phyloP scores from a whole-genome alignment of 371 early-diverging fungal species.

The Nematocida ausubeli region DNA sequence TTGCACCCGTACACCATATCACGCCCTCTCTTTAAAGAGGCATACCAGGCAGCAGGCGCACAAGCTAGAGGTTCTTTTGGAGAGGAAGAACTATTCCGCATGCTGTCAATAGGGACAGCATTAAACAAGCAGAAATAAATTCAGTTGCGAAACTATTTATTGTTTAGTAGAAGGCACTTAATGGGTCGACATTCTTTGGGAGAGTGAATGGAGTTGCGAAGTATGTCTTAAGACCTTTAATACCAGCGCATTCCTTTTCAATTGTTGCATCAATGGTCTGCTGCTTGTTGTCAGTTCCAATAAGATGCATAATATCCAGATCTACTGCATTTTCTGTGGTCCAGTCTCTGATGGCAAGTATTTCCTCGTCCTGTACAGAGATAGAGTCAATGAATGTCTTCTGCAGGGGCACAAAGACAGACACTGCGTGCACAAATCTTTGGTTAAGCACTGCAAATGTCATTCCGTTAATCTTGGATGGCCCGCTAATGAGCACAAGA shows the following conservation, averaged over 20 bases:
- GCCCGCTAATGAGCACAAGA: slow-evolving; percentile 27
- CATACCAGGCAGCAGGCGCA: not conserved
- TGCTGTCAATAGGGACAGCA: no score
- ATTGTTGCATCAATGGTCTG: slow-evolving; percentile 18
- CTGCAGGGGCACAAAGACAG: slow-evolving; percentile 42
- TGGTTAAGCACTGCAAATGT: slow-evolving; percentile 44
- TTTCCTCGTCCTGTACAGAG: slow-evolving; percentile 15
- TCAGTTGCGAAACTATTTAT: no score
- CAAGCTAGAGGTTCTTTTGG: not conserved
- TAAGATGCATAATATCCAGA: slow-evolving; percentile 8
- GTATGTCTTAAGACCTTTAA: slow-evolving; percentile 52
- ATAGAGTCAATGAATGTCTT: slow-evolving; percentile 13
- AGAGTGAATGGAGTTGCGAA: slow-evolving; percentile 49
- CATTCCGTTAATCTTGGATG: slow-evolving; percentile 14
- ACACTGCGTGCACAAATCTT: slow-evolving; percentile 50
- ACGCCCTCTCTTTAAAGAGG: no score
- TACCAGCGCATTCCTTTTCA: slow-evolving; percentile 28
- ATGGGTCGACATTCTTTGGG: slow-evolving; percentile 37
- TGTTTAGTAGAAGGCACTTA: slow-evolving; percentile 52
- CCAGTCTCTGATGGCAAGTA: slow-evolving; percentile 41
- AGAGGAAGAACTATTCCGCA: no score
- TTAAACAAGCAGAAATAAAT: no score
- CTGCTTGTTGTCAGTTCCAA: slow-evolving; percentile 3
- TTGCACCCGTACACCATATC: no score
- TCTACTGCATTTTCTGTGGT: slow-evolving; percentile 50